Percentiles rank a stretch among this genome's conserved stretches.
phyloP scores from a whole-genome alignment of 306 rosid genomes.

The Quercus ilex region DNA sequence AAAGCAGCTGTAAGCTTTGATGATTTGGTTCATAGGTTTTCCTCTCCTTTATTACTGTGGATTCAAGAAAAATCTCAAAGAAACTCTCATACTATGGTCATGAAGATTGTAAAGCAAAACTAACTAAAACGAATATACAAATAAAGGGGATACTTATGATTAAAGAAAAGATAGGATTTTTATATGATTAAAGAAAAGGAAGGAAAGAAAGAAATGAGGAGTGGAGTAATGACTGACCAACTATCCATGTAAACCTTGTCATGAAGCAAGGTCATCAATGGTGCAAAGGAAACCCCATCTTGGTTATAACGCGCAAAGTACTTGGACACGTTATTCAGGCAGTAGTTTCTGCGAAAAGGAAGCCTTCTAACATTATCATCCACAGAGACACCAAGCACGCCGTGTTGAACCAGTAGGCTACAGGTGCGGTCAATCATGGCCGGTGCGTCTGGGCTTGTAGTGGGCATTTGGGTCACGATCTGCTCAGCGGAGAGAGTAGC shows the following conservation, averaged over 20 bases:
- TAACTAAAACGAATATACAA: too few relatives aligned
- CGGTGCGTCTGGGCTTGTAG: slow-evolving; percentile 38
- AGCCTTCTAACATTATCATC: background rate
- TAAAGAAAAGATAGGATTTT: too few relatives aligned
- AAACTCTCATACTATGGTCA: too few relatives aligned
- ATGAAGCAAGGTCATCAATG: slow-evolving; percentile 12
- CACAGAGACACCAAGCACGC: slow-evolving; percentile 35
- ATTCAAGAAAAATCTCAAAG: too few relatives aligned
- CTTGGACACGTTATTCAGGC: slow-evolving; percentile 37
- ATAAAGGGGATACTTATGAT: too few relatives aligned
- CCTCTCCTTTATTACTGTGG: too few relatives aligned
- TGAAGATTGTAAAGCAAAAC: too few relatives aligned
- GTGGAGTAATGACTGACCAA: slow-evolving; percentile 27
- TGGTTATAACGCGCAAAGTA: slow-evolving; percentile 23
- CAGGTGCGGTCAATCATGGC: slow-evolving; percentile 50
- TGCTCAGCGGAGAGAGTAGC: slow-evolving; percentile 28
- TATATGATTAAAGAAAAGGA: too few relatives aligned
- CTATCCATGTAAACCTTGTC: slow-evolving; percentile 32
- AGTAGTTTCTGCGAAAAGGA: slow-evolving; percentile 25
- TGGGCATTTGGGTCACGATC: slow-evolving; percentile 27
- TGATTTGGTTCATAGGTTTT: too few relatives aligned
- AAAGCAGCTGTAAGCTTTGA: too few relatives aligned
- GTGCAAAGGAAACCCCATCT: slow-evolving; percentile 45
- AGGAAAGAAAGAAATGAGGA: too few relatives aligned
- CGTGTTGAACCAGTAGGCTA: slow-evolving; percentile 41